phyloP scores from a whole-genome alignment of 2,329 filamentous ascomycete genomes.

The Hypoxylon sp. region DNA sequence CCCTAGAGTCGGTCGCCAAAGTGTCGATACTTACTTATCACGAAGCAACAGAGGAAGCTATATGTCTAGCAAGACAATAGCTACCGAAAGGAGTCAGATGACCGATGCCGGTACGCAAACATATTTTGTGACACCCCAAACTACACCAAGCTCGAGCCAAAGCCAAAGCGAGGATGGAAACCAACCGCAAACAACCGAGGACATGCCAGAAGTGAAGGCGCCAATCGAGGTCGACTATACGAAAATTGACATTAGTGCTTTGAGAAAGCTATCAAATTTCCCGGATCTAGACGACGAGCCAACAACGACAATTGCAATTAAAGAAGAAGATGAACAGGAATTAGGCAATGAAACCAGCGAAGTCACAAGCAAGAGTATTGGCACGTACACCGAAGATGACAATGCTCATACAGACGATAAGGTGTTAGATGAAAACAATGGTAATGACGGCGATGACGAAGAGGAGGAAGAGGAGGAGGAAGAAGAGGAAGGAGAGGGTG shows the following conservation, averaged over 20 bases:
- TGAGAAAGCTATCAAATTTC: slow-evolving; percentile 62
- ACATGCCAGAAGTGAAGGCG: slow-evolving; percentile 58
- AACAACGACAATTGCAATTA: slow-evolving; percentile 39
- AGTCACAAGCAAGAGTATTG: slow-evolving; percentile 13
- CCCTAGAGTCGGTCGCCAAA: slow-evolving; percentile 72
- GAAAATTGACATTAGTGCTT: slow-evolving; percentile 67
- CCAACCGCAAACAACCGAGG: slow-evolving; percentile 59
- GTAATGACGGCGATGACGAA: slow-evolving; percentile 51
- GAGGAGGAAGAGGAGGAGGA: slow-evolving; percentile 57
- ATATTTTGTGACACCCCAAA: slow-evolving; percentile 67
- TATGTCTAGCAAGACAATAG: slow-evolving; percentile 75
- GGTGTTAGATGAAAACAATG: slow-evolving; percentile 13
- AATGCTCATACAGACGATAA: slow-evolving; percentile 11
- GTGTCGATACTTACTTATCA: slow-evolving; percentile 73
- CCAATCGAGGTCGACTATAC: slow-evolving; percentile 72
- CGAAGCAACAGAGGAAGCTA: slow-evolving; percentile 80
- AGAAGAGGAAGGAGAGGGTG: slow-evolving; percentile 66
- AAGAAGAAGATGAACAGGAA: slow-evolving; percentile 32
- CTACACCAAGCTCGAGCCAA: slow-evolving; percentile 67
- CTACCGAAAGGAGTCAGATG: slow-evolving; percentile 74
- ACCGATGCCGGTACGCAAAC: slow-evolving; percentile 79
- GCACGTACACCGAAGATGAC: slow-evolving; percentile 22
- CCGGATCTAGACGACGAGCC: slow-evolving; percentile 56
- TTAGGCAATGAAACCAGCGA: slow-evolving; percentile 22
- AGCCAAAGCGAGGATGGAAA: slow-evolving; percentile 69